Conservation (phyloP, 176 grass and related monocot species). For the Alopecurus myosuroides region DNA sequence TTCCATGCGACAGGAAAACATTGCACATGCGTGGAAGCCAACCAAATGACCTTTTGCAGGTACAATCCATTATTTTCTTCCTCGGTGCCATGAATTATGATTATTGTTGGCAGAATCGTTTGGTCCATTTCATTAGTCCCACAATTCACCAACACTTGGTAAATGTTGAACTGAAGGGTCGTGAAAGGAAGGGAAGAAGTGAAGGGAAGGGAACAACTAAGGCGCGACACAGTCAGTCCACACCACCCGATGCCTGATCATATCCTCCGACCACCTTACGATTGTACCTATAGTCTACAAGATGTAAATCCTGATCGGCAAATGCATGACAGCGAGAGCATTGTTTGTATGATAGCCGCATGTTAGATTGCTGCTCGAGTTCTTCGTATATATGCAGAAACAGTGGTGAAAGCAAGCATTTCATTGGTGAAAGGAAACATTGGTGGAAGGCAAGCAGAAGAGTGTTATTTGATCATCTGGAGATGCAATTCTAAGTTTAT, state of each 20-base stretch:
- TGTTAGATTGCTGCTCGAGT: slow-evolving; percentile 68
- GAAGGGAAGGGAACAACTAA: slow-evolving; percentile 44
- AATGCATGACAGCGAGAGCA: slow-evolving; percentile 65
- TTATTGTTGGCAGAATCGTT: neutral
- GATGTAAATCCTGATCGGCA: slow-evolving; percentile 54
- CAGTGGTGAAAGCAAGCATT: slow-evolving; percentile 67
- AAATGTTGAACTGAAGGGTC: slow-evolving; percentile 34
- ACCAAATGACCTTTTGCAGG: neutral
- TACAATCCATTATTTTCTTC: neutral
- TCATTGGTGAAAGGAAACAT: too few species aligned
- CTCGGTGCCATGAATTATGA: neutral
- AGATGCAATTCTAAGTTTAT: too few species aligned
- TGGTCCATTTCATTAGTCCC: neutral
- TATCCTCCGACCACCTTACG: slow-evolving; percentile 70
- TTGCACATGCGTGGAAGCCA: neutral
- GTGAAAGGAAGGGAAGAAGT: slow-evolving; percentile 29
- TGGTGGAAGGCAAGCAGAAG: too few species aligned
- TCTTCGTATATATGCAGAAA: slow-evolving; percentile 56
- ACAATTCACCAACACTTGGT: neutral
- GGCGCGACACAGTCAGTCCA: slow-evolving; percentile 45
- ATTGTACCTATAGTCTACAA: slow-evolving; percentile 28
- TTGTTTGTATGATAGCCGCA: slow-evolving; percentile 50
- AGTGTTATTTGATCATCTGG: too few species aligned
- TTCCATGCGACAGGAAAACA: neutral
- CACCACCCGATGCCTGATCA: slow-evolving; percentile 57